Evolutionary conservation across 768 basidiomycete species (phyloP).

Genomic region (Floccularia luteovirens): DNA sequence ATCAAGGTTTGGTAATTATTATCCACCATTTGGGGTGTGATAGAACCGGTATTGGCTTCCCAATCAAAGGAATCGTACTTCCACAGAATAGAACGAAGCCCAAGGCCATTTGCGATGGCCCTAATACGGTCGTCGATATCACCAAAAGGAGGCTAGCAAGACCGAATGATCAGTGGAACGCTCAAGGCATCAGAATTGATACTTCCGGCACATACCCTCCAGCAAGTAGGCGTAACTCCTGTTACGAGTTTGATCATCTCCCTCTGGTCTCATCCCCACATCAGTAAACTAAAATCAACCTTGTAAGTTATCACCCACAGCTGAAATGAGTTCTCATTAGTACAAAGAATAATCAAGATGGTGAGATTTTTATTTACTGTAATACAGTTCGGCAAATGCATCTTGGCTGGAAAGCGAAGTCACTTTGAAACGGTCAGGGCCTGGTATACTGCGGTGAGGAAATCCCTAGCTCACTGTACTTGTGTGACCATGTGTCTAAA

Average conservation of each 20-base stretch:
- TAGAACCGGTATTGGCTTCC: conserved; percentile 43
- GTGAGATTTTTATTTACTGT: conserved; percentile 39
- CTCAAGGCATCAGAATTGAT: background rate
- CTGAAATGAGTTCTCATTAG: conserved; percentile 1
- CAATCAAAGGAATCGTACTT: conserved; percentile 66
- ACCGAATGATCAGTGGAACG: background rate
- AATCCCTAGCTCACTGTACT: conserved; percentile 44
- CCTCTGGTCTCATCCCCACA: conserved; percentile 20
- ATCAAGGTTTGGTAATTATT: conserved; percentile 50
- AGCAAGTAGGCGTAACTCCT: conserved; percentile 53
- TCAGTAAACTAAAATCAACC: background rate
- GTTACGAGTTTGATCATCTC: conserved; percentile 46
- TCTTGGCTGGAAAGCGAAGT: conserved; percentile 53
- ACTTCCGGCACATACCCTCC: conserved; percentile 33
- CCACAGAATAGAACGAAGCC: conserved; percentile 71
- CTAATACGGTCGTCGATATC: conserved; percentile 75
- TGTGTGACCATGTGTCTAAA: conserved; percentile 48
- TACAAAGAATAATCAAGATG: background rate
- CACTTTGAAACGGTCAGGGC: conserved; percentile 24
- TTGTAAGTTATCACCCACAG: background rate
- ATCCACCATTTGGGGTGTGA: conserved; percentile 38
- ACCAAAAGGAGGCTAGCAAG: conserved; percentile 48
- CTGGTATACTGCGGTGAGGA: background rate
- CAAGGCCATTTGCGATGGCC: conserved; percentile 57
- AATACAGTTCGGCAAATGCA: conserved; percentile 75